phyloP scores from a whole-genome alignment of 176 grass and related monocot genomes.

The Elymus sibiricus region DNA sequence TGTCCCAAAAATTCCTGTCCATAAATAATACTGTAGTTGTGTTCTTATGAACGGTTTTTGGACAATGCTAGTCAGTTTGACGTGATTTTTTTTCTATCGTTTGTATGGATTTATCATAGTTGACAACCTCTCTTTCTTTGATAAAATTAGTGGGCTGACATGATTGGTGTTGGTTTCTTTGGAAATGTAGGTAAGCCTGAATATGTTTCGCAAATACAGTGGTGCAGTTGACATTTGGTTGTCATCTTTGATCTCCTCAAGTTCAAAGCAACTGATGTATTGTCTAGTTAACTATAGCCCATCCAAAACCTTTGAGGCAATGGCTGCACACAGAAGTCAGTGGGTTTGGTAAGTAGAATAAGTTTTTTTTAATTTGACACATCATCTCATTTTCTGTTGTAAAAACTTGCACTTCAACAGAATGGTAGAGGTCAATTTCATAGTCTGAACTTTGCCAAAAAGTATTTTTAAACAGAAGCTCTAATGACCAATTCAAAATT shows the following conservation, averaged over 20 bases:
- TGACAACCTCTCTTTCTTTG: not conserved
- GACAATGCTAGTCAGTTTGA: not conserved
- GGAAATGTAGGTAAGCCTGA: conserved; percentile 54
- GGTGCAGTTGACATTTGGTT: conserved; percentile 65
- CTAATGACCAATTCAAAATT: not conserved
- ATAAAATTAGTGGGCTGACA: not conserved
- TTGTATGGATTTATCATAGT: not conserved
- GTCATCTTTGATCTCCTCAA: conserved; percentile 24
- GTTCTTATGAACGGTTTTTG: not conserved
- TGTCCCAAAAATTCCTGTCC: no score
- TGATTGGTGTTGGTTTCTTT: not conserved
- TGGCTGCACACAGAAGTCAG: conserved; percentile 55
- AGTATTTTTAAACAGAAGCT: not conserved
- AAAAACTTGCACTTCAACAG: not conserved
- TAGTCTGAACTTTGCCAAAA: no score
- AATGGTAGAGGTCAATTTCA: not conserved
- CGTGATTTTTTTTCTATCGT: not conserved
- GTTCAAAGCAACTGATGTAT: conserved; percentile 25
- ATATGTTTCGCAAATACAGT: conserved; percentile 63
- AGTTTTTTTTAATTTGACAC: not conserved
- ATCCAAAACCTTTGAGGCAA: conserved; percentile 44
- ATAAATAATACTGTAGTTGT: no score
- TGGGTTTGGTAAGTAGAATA: conserved; percentile 68
- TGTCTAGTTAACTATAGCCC: conserved; percentile 48
- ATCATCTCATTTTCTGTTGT: not conserved